Evolutionary conservation across 1,139 yeast genomes (phyloP), one percentile per base, ranked within the genome.

Genomic region (Debaryomyces nepalensis): DNA sequence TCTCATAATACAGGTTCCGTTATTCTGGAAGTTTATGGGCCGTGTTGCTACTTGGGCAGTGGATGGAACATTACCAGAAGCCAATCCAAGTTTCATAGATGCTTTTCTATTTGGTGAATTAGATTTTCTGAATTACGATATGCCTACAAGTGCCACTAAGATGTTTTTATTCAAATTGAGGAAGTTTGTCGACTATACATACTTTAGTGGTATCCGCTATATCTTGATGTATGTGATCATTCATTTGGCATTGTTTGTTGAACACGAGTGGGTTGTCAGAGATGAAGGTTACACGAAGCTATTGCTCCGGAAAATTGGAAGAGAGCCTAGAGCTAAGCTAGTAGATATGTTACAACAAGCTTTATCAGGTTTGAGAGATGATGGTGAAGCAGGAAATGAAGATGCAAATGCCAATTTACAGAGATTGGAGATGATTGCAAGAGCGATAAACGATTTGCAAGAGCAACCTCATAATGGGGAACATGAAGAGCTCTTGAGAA

Each of bases 221-320:
- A 59, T 74, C 4, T 14, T 66, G 10, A 60, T 72, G 32, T 67
- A 71, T 19, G 58, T 78, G 4, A 52, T 69, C 5, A 61, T 77
- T 24, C 76, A 73, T 46, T 54, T 77, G 21, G 77, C 81, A 2
- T 48, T 81, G 6, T 79, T 79, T 54, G 68, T 81, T 31, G 82
- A 78, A 47, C 85, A 82, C 55, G 90, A 84, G 53, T 81, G 86
- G 81, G 84, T 85, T n/a, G 78, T 79, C 1, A 66, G 82, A 41
- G 93, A 85, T 57, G 81, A 81, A 37, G 87, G 87, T 0, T 84
- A 82, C 57, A 60, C 69, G 30, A 81, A 78, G 55, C 66, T 83
- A 54, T 65, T 84, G 18, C 57, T 73, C 41, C 77, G 70, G 45
- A 76, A 73, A 45, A 75, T 84, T 37, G 90, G 90, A 4, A 73